These are phyloP conservation scores for Excoecaria agallocha DNA, from an alignment of 345 rosid genomes.

Conservation along the genomic window DNA sequence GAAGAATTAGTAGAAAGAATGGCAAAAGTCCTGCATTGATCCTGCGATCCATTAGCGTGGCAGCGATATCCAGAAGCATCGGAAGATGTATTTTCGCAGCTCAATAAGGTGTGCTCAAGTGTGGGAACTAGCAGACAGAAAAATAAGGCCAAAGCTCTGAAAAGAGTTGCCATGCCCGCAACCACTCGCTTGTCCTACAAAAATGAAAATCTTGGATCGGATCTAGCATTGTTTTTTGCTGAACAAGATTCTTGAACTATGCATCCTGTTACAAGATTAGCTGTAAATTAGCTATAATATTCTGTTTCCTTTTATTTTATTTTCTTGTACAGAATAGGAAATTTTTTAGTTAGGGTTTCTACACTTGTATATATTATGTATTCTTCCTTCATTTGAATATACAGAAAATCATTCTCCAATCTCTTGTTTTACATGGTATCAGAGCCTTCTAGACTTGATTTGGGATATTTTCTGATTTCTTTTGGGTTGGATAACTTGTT, in stretches of 20 bases:
- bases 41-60: conserved; percentile 29
- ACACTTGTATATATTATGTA: too few relatives aligned
- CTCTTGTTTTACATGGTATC: too few relatives aligned
- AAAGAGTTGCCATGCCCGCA: conserved; percentile 40
- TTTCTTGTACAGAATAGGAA: too few relatives aligned
- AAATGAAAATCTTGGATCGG: conserved; percentile 52
- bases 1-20: conserved; percentile 52
- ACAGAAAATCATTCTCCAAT: too few relatives aligned
- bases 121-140: conserved; percentile 33
- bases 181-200: conserved; percentile 21
- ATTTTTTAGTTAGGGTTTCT: too few relatives aligned
- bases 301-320: too few relatives aligned
- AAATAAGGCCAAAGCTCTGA: conserved; percentile 41
- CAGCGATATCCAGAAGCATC: conserved; percentile 55
- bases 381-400: too few relatives aligned
- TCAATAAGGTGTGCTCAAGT: conserved; percentile 41
- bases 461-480: too few relatives aligned
- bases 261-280: too few relatives aligned
- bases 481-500: too few relatives aligned
- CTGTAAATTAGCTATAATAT: too few relatives aligned
- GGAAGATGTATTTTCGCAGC: conserved; percentile 47
- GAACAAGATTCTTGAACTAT: conserved; percentile 54
- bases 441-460: too few relatives aligned
- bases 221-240: conserved; percentile 30
- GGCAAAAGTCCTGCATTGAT: conserved; percentile 53